phyloP scores from a whole-genome alignment of 768 basidiomycete genomes.

The Podaxis pistillaris region DNA sequence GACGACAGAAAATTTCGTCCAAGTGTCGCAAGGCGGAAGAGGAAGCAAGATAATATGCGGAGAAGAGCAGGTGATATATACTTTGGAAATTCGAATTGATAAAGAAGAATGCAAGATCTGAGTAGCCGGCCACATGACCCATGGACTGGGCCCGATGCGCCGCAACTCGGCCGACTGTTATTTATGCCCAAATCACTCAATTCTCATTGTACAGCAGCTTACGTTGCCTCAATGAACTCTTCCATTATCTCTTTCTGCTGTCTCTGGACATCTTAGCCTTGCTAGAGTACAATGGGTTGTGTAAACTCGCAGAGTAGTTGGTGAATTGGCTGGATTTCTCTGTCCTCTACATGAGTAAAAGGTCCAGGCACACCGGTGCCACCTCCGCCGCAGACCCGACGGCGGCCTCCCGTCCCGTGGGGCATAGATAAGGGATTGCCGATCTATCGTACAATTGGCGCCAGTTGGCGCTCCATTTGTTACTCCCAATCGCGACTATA shows the following conservation, averaged over 20 bases:
- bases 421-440: background rate
- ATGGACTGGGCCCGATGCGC: constrained; percentile 3
- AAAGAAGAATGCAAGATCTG: background rate
- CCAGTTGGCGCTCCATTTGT: no score
- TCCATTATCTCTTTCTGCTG: background rate
- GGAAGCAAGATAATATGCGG: constrained; percentile 14
- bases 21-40: constrained; percentile 14
- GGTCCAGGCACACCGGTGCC: constrained; percentile 1
- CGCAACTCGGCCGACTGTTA: background rate
- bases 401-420: background rate
- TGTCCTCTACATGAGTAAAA: background rate
- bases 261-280: background rate
- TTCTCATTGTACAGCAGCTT: background rate
- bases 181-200: background rate
- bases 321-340: background rate
- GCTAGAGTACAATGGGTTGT: no score
- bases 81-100: constrained; percentile 2
- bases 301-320: background rate
- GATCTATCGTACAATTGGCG: no score
- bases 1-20: constrained; percentile 12
- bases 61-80: constrained; percentile 15
- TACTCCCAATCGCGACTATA: no score
- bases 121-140: constrained; percentile 4
- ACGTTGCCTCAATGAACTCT: background rate
- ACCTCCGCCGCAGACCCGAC: background rate